Conservation (phyloP, 306 rosid species). For the Purshia tridentata region DNA sequence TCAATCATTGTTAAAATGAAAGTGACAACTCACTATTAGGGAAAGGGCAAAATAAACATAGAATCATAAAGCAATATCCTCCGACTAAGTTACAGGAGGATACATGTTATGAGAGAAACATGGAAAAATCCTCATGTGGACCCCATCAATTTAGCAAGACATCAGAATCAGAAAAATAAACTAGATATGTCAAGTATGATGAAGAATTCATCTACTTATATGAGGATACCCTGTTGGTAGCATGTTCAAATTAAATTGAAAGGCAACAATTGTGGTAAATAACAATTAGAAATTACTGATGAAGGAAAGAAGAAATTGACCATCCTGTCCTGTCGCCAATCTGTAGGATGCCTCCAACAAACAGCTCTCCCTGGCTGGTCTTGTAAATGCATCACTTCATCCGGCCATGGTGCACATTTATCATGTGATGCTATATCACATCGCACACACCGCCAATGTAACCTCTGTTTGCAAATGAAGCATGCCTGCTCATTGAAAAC, state of each 20-base stretch:
- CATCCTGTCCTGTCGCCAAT: slow-evolving; percentile 72
- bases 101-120: background rate
- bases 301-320: slow-evolving; percentile 78
- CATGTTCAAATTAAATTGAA: background rate
- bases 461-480: slow-evolving; percentile 65
- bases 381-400: slow-evolving; percentile 43
- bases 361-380: slow-evolving; percentile 58
- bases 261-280: background rate
- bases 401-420: slow-evolving; percentile 92
- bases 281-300: slow-evolving; percentile 24
- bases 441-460: slow-evolving; percentile 60
- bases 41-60: background rate
- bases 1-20: background rate
- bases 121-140: background rate
- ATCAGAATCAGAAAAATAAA: background rate
- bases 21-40: background rate
- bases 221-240: background rate
- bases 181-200: background rate
- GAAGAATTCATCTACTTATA: background rate
- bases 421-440: slow-evolving; percentile 68
- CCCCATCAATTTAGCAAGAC: background rate
- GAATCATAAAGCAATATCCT: background rate
- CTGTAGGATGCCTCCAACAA: slow-evolving; percentile 89
- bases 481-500: slow-evolving; percentile 52
- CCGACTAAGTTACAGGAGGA: background rate